Evolutionary conservation across 306 rosid genomes (phyloP).

Genomic region (Betula pendula): DNA sequence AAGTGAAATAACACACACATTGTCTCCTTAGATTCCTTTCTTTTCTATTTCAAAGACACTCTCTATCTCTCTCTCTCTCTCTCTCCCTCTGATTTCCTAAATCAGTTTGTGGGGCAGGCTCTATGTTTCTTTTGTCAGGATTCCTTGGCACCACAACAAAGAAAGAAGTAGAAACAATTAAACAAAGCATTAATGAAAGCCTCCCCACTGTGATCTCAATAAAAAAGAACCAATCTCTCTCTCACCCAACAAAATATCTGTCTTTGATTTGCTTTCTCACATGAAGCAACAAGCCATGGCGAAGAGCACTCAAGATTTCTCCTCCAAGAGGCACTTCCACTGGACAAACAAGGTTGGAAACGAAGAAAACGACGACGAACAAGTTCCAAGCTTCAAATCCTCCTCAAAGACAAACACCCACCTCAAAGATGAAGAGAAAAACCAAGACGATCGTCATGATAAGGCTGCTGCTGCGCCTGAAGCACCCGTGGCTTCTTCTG

Average conservation of each 20-base stretch:
- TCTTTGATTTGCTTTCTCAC: conserved; percentile 28
- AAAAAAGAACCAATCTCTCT: conserved; percentile 37
- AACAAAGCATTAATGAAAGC: conserved; percentile 44
- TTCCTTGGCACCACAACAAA: conserved; percentile 60
- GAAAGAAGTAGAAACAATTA: conserved; percentile 47
- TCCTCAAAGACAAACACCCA: conserved; percentile 45
- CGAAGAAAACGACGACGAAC: conserved; percentile 61
- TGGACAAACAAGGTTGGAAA: conserved; percentile 85
- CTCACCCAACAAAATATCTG: no score
- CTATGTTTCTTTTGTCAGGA: conserved; percentile 90
- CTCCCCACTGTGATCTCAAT: conserved; percentile 40
- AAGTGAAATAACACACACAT: conserved; percentile 73
- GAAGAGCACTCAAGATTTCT: conserved; percentile 55
- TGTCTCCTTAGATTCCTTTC: conserved; percentile 91
- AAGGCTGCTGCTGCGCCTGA: conserved; percentile 24
- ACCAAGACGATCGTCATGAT: conserved; percentile 27
- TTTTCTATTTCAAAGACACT: conserved; percentile 42
- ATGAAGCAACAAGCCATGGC: conserved; percentile 66
- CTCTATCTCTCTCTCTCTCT: conserved; percentile 32
- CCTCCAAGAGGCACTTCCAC: conserved; percentile 95
- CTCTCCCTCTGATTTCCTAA: conserved; percentile 56
- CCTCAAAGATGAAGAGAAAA: conserved; percentile 33
- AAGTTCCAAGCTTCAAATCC: conserved; percentile 43
- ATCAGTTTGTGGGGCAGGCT: conserved; percentile 82
- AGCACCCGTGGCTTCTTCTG: conserved; percentile 9